Base-by-base conservation (phyloP, 345 rosid genomes). In the Pugionium dolabratum region DNA sequence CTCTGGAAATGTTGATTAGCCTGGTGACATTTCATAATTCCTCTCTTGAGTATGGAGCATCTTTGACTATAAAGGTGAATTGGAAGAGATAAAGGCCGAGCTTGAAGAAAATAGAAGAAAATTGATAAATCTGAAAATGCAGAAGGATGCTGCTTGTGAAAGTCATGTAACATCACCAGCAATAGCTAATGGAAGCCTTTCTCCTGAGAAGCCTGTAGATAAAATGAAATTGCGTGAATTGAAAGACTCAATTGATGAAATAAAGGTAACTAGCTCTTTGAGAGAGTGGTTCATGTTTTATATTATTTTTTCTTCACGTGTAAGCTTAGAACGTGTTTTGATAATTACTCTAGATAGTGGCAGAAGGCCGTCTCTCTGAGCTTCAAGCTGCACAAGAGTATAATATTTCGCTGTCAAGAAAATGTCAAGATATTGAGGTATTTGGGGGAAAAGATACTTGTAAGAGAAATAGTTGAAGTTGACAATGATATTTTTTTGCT, bases 61-160 rank as follows among this genome's bases (percentile, higher is more conserved):
- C 71, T 59, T 68, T 75, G 46, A 37, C 71, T 37, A 46, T 48
- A 61, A 69, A 94, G 97, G 91, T 72, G 88, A 88, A 78, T 69
- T 94, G 72, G 97, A 94, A 79, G 99, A 94, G 81, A 79, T 62
- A 73, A 81, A 83, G 85, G 81, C 83, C 46, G 91, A 88, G 76
- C 93, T 90, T 41, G 96, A 94, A 82, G 97, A 87, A 68, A 86
- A 87, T 73, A 84, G 93, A 82, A 83, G 97, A 81, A 94, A 88
- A 76, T 68, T 90, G 72, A 79, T 94, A 61, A 81, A 72, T 75
- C 73, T 84, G 73, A 85, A 75, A 72, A 90, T 90, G 97, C 93
- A 88, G 72, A 94, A 86, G 78, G 97, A 86, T 78, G 81, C 80
- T 27, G 86, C 88, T 32, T 83, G 84, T 62, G 90, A 81, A 55